Evolutionary conservation across 2,329 filamentous ascomycete genomes (phyloP), one percentile per base, ranked within the genome.

Genomic region (Fusarium albidum): DNA sequence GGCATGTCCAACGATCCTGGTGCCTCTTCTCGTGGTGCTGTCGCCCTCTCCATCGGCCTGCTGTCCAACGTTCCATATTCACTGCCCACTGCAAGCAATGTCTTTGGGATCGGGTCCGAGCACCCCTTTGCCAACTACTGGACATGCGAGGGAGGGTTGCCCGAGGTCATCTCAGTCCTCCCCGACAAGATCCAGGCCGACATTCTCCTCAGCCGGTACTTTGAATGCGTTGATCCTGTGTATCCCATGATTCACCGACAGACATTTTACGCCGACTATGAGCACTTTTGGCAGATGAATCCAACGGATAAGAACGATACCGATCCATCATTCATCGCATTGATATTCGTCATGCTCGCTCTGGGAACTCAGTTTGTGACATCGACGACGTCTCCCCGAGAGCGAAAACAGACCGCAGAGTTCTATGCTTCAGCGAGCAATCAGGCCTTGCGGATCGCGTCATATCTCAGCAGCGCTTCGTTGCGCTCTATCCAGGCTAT

Each of bases 101-200:
- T 92, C 49, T 93, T 93, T 68, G 90, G 90, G n/a, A 86, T 92
- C 58, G 89, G 88, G 12, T 86, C 87, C 1, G 88, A 91, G 68
- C 89, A 92, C 68, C 89, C 89, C 0, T 92, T 92, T 68, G 86
- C 88, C 66, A 93, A 93, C 68, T 93, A 93, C 72, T 94, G 90
- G 90, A 93, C 89, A 3, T 91, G 87, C 66, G 83, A 87, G 55
- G 90, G 90, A 40, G 90, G 89, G 0, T 75, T 94, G 14, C 79
- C 84, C 9, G 90, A 94, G 72, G 89, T 92, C 7, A 85, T 92
- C 35, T 85, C 83, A 2, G 88, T 92, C 4, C 76, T 94, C 11
- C 90, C 90, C 0, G 87, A 87, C 51, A 92, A 91, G 73, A 74
- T 87, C 9, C 89, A 92, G 70, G 88, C 88, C 46, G 89, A 93